phyloP scores from a whole-genome alignment of 2,329 filamentous ascomycete genomes.

The Fusarium caatingaense region DNA sequence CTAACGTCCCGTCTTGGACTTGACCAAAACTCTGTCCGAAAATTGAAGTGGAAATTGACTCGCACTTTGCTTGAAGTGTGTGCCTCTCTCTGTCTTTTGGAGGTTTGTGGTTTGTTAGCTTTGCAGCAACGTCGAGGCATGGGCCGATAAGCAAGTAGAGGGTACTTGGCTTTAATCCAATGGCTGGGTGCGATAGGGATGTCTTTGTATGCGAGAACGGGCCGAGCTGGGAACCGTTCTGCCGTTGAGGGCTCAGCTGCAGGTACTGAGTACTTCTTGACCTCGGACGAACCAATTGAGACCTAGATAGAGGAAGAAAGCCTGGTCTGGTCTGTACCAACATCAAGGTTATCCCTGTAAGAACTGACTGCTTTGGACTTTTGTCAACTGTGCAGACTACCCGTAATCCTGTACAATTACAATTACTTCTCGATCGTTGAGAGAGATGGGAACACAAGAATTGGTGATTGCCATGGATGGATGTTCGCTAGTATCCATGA shows the following conservation, averaged over 20 bases:
- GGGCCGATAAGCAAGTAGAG: slow-evolving; percentile 23
- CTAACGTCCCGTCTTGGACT: slow-evolving; percentile 3
- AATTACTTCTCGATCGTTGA: neutral
- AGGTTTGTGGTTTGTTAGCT: slow-evolving; percentile 8
- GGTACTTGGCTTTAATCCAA: slow-evolving; percentile 24
- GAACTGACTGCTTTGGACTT: neutral
- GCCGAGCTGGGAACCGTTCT: slow-evolving; percentile 20
- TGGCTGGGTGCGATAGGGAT: slow-evolving; percentile 23
- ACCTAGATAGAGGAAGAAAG: neutral
- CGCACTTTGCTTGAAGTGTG: slow-evolving; percentile 1
- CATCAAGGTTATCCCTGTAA: slow-evolving; percentile 26
- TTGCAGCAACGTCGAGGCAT: slow-evolving; percentile 23
- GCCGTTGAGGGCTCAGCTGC: slow-evolving; percentile 16
- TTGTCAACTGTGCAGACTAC: neutral
- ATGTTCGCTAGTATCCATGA: slow-evolving; percentile 7
- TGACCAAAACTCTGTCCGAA: slow-evolving; percentile 5
- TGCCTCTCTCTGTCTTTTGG: neutral
- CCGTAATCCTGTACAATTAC: neutral
- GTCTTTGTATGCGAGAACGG: slow-evolving; percentile 5
- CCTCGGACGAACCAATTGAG: neutral
- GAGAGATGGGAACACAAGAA: neutral
- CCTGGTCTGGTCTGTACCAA: neutral
- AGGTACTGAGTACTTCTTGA: slow-evolving; percentile 30
- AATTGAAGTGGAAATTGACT: slow-evolving; percentile 17
- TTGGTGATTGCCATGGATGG: neutral